phyloP scores from a whole-genome alignment of 2,329 filamentous ascomycete genomes.

The Pleomassaria siparia region DNA sequence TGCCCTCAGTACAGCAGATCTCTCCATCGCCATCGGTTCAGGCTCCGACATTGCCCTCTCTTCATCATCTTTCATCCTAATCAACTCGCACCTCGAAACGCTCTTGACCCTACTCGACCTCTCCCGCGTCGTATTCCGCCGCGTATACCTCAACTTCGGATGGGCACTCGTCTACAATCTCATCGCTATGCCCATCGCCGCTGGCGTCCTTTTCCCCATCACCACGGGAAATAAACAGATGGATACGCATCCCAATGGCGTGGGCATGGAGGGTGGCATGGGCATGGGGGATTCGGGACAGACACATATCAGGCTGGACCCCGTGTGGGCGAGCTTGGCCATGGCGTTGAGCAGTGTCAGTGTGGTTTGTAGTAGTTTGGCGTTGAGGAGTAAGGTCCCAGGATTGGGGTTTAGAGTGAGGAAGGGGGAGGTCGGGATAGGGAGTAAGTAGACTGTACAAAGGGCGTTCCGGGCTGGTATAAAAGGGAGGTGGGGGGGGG shows the following conservation, averaged over 20 bases:
- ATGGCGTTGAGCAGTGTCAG: constrained; percentile 93
- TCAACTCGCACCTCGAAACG: constrained; percentile 68
- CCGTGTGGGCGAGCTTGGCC: constrained; percentile 84
- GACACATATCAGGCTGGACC: constrained; percentile 66
- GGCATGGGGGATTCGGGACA: constrained; percentile 45
- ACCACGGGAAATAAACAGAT: constrained; percentile 51
- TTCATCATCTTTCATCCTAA: constrained; percentile 77
- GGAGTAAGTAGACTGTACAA: not conserved
- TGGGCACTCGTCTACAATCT: constrained; percentile 86
- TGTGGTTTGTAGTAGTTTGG: constrained; percentile 79
- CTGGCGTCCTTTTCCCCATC: constrained; percentile 73
- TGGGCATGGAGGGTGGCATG: constrained; percentile 34
- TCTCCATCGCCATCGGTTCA: constrained; percentile 79
- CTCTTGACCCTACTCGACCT: constrained; percentile 75
- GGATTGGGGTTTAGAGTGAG: constrained; percentile 47
- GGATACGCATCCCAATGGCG: constrained; percentile 35
- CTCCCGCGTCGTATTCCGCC: constrained; percentile 69
- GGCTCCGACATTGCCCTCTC: constrained; percentile 83
- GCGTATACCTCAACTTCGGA: constrained; percentile 81
- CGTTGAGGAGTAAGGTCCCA: constrained; percentile 58
- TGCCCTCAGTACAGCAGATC: constrained; percentile 75
- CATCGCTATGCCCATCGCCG: constrained; percentile 75
- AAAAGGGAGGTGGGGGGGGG: no score
- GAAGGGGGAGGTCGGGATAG: not conserved
- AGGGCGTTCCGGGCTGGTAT: no score